phyloP scores from a whole-genome alignment of 169 alveolate species.

The Miamiensis avidus region DNA sequence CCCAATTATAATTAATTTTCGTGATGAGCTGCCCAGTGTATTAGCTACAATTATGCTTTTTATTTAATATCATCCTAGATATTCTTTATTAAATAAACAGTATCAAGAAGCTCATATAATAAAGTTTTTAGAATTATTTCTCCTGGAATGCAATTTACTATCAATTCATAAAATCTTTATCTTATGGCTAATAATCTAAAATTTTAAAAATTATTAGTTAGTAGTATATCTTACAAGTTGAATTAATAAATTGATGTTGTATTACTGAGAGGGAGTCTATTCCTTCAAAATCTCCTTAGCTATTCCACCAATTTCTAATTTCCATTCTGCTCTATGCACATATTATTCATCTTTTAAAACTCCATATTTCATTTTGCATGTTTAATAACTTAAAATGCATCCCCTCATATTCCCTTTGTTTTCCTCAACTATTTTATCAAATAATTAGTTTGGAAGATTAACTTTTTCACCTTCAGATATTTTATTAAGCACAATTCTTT shows the following conservation, averaged over 20 bases:
- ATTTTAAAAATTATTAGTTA: slow-evolving; percentile 37
- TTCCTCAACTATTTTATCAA: slow-evolving; percentile 68
- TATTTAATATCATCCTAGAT: not conserved
- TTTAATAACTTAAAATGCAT: slow-evolving; percentile 87
- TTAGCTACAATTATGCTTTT: slow-evolving; percentile 29
- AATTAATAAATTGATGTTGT: not conserved
- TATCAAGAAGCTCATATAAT: slow-evolving; percentile 50
- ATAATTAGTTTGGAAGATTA: slow-evolving; percentile 73
- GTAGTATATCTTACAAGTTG: slow-evolving; percentile 6
- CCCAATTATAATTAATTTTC: slow-evolving; percentile 66
- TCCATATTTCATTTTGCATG: slow-evolving; percentile 65
- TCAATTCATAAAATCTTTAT: slow-evolving; percentile 71
- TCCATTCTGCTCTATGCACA: slow-evolving; percentile 83
- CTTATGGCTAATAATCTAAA: slow-evolving; percentile 57
- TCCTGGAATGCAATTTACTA: slow-evolving; percentile 79
- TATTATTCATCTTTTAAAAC: slow-evolving; percentile 46
- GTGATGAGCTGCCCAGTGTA: slow-evolving; percentile 53
- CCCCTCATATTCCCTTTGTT: slow-evolving; percentile 88
- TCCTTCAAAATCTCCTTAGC: slow-evolving; percentile 31
- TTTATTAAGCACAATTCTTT: slow-evolving; percentile 64
- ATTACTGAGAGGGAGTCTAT: slow-evolving; percentile 45
- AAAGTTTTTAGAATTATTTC: slow-evolving; percentile 63
- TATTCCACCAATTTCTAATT: slow-evolving; percentile 47
- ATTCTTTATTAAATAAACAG: not conserved
- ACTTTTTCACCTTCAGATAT: slow-evolving; percentile 76